Evolutionary conservation across 345 rosid species (phyloP).

Genomic region (Geranium rotundifolium): DNA sequence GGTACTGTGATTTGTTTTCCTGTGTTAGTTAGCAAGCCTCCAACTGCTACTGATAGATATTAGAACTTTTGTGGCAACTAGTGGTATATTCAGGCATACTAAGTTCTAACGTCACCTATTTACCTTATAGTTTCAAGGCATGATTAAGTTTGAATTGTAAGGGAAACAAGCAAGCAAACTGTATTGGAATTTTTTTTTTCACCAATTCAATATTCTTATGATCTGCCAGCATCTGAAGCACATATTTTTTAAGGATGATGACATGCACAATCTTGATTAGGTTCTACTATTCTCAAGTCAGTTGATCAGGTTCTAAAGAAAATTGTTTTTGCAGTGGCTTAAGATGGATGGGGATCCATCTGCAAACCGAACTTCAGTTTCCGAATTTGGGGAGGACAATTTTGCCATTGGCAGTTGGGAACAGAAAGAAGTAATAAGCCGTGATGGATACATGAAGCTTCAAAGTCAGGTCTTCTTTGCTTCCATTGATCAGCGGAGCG

Average conservation of each 20-base stretch:
- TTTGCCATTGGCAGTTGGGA: conserved; percentile 92
- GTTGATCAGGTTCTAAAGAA: background rate
- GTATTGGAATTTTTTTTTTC: too few relatives aligned
- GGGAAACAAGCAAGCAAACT: too few relatives aligned
- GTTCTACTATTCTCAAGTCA: background rate
- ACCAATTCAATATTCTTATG: too few relatives aligned
- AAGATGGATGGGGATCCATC: conserved; percentile 58
- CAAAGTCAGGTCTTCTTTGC: conserved; percentile 64
- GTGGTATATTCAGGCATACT: background rate
- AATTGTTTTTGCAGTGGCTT: conserved; percentile 41
- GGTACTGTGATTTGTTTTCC: too few relatives aligned
- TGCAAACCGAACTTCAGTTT: conserved; percentile 50
- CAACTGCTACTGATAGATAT: too few relatives aligned
- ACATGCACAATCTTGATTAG: background rate
- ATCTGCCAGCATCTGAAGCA: too few relatives aligned
- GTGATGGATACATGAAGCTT: conserved; percentile 89
- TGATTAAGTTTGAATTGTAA: too few relatives aligned
- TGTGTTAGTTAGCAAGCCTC: too few relatives aligned
- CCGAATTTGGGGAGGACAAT: conserved; percentile 88
- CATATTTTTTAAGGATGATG: background rate
- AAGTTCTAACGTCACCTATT: background rate
- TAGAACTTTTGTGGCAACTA: too few relatives aligned
- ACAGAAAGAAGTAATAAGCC: conserved; percentile 58
- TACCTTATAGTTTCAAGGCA: background rate
- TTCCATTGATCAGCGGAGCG: conserved; percentile 91